Evolutionary conservation across 2,329 filamentous ascomycete species (phyloP), one percentile per base, ranked within the genome.

Genomic region (Ramularia collo-cygni): DNA sequence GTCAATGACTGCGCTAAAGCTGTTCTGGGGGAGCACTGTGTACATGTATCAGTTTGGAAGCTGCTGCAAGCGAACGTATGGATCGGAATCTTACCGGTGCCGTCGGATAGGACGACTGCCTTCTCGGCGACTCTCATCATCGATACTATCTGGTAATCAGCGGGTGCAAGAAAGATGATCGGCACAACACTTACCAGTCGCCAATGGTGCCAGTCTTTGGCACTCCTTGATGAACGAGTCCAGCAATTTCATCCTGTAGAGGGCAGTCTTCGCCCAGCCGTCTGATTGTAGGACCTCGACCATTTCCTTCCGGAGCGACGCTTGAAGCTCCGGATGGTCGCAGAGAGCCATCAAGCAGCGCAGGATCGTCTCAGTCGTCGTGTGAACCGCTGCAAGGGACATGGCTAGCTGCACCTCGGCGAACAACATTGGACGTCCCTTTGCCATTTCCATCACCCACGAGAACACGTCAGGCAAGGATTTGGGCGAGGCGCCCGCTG

Each of bases 191-290:
- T 35, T 33, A 39, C 31, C 55, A 26, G 14, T 37, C 53, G 53
- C 9, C 34, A 43, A 21, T 8, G 19, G 19, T 17, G n/a, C 42
- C 16, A 12, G 52, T 44, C 38, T 57, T 52, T 12, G 50, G n/a
- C 8, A 53, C 39, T 60, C 57, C 41, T 57, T 58, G 39, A 60
- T 42, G 24, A 56, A 40, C 32, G 53, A 57, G 40, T 60, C 58
- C 27, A 61, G 41, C 16, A 60, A 37, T 24, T 52, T 51, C 42
- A 60, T 49, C 33, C 57, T 51, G 28, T 48, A 52, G 16, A 61
- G 31, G 7, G 49, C 37, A 4, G 42, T 50, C 43, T 52, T 53
- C 12, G 44, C 49, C 45, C 50, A 53, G 8, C 55, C 54, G 15
- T 48, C 38, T 14, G 33, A 37, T 14, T 33, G 35, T 4, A 58